A percentile compares a stretch with the other conserved stretches of the same genome.
Conservation (phyloP, 2,329 filamentous ascomycete genomes). For the Nannizziopsis arthrosporioides region DNA sequence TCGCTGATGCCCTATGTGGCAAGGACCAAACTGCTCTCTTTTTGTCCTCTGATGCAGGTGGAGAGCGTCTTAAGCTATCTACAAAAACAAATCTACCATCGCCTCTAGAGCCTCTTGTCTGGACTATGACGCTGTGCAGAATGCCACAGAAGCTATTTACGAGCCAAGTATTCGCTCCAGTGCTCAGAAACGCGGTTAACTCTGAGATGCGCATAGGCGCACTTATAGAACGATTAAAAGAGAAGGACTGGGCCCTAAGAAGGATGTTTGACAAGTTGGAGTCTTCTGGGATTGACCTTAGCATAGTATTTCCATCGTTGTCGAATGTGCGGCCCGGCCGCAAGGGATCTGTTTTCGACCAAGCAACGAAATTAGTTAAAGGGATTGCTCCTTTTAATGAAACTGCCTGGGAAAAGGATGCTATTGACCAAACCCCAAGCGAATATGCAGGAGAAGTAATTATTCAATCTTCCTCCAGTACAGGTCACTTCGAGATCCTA, state of each 20-base stretch:
- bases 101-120: slow-evolving; percentile 43
- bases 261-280: slow-evolving; percentile 50
- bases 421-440: slow-evolving; percentile 11
- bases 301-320: slow-evolving; percentile 45
- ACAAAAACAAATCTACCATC: slow-evolving; percentile 42
- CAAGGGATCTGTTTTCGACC: slow-evolving; percentile 37
- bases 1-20: slow-evolving; percentile 38
- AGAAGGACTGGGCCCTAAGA: slow-evolving; percentile 49
- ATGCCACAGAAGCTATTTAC: slow-evolving; percentile 34
- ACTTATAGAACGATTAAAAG: slow-evolving; percentile 40
- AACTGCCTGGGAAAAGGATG: slow-evolving; percentile 32
- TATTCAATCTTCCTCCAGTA: slow-evolving; percentile 9
- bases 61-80: slow-evolving; percentile 34
- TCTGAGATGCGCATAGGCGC: slow-evolving; percentile 38
- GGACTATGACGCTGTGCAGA: slow-evolving; percentile 40
- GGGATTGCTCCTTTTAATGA: slow-evolving; percentile 46
- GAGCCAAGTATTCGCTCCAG: slow-evolving; percentile 41
- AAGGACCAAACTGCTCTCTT: slow-evolving; percentile 22
- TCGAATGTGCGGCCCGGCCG: slow-evolving; percentile 35
- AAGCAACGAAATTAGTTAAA: slow-evolving; percentile 44
- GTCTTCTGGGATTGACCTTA: slow-evolving; percentile 43
- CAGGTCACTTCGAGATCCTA: slow-evolving; percentile 13
- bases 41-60: slow-evolving; percentile 21
- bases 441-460: slow-evolving; percentile 2
- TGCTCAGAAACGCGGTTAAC: slow-evolving; percentile 39